Base-by-base conservation (phyloP, 805 yeast species). In the Starmerella ratchasimensis region DNA sequence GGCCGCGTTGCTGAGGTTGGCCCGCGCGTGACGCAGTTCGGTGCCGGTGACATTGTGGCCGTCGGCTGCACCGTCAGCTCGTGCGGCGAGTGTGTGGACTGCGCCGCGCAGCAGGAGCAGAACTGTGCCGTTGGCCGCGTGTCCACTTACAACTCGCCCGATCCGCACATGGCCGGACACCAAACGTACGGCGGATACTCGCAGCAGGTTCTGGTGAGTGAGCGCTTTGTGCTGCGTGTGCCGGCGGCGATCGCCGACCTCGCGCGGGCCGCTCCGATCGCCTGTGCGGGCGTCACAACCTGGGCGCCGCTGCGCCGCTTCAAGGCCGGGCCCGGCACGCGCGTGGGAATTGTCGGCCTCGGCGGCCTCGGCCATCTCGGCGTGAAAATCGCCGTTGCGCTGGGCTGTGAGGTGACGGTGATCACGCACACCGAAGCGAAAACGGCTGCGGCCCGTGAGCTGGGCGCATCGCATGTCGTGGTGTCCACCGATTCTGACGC, bases 281-380 rank as follows among this genome's bases (percentile, higher is more conserved):
- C 76, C 61, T 78, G 88, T 63, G 88, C 82, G 42, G 88, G 88
- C 42, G 61, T 76, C 53, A 78, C 88, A 11, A 76, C 72, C 11
- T 78, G 62, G 61, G 69, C 80, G 13, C 86, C 88, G 38, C 58
- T 78, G 48, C 61, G 52, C 34, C 58, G 63, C 55, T 62, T 62
- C 38, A 66, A 65, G 31, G 63, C 59, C 49, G 69, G 67, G 42
- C 63, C 65, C 31, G 72, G 72, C 34, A 62, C 61, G 44, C 64
- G 59, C 35, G 75, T 75, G 36, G 80, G 77, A 33, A 57, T 74
- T 41, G 65, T 71, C 41, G 80, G 80, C 38, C 65, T 75, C 42
- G 81, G 81, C 37, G 81, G 81, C 25, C 63, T 74, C 39, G 80
- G 80, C 31, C 77, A 72, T 61, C 64, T 72, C 63, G 75, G 68